A percentile compares a stretch with the other conserved stretches of the same genome.
Conservation (phyloP, 2,329 filamentous ascomycete species). For the Cryphonectria japonica region DNA sequence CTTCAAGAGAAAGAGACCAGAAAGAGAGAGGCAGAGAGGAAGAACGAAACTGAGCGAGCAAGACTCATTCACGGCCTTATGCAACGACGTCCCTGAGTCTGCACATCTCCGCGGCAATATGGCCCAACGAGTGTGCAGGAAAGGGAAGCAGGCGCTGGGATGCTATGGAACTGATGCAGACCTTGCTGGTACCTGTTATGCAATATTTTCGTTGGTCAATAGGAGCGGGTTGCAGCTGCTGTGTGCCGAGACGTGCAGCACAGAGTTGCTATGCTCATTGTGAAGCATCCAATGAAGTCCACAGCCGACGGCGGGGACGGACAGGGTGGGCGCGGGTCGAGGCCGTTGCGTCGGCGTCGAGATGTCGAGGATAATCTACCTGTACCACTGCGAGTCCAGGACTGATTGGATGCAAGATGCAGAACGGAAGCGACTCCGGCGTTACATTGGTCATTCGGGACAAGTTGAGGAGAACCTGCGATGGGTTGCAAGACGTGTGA, state of each 20-base stretch:
- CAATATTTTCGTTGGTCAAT: constrained; percentile 34
- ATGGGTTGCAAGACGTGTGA: constrained; percentile 12
- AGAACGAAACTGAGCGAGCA: no score
- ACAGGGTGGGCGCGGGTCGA: constrained; percentile 18
- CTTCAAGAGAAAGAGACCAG: neutral
- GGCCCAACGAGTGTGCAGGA: neutral
- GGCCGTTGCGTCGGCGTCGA: constrained; percentile 6
- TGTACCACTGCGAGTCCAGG: constrained; percentile 17
- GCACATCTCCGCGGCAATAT: constrained; percentile 16
- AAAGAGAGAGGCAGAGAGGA: neutral
- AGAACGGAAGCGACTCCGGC: constrained; percentile 23
- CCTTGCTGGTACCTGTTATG: constrained; percentile 35
- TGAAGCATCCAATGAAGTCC: constrained; percentile 7
- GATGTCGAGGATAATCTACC: constrained; percentile 25
- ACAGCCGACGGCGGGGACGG: constrained; percentile 23
- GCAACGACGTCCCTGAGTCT: constrained; percentile 2
- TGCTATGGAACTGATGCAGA: constrained; percentile 19
- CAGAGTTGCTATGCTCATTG: constrained; percentile 11
- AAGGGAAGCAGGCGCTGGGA: constrained; percentile 9
- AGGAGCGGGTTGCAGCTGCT: constrained; percentile 24
- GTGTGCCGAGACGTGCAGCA: constrained; percentile 24
- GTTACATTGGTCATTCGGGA: constrained; percentile 14
- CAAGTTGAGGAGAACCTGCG: constrained; percentile 1
- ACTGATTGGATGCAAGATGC: constrained; percentile 21
- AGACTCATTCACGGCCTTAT: neutral